phyloP scores from a whole-genome alignment of 441 rosid genomes.

The Euphorbia schlechtendalii region DNA sequence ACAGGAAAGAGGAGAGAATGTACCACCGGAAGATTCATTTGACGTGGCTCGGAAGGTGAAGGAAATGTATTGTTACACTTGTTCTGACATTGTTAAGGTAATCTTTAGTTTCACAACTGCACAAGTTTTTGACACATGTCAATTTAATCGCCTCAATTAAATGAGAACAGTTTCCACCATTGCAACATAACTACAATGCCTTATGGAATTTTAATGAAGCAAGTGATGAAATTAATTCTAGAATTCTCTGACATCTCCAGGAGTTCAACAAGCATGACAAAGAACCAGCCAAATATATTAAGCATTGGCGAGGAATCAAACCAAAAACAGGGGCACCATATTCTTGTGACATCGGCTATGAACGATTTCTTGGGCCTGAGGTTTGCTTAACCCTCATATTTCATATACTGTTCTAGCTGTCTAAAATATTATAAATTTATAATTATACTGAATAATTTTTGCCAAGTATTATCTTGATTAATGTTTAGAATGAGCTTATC shows the following conservation, averaged over 20 bases:
- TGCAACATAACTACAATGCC: neutral
- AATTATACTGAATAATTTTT: constrained; percentile 15
- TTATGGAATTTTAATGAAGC: neutral
- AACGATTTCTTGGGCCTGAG: constrained; percentile 98
- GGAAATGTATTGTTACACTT: constrained; percentile 88
- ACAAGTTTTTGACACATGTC: constrained; percentile 6
- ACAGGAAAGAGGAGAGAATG: constrained; percentile 96
- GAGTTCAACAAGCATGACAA: constrained; percentile 97
- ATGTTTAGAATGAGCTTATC: constrained; percentile 9
- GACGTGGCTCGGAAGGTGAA: constrained; percentile 95
- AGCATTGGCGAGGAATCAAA: constrained; percentile 93
- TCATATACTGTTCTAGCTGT: constrained; percentile 13
- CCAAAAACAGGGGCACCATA: constrained; percentile 98
- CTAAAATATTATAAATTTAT: no score
- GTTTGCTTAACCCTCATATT: constrained; percentile 36
- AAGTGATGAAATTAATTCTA: constrained; percentile 4
- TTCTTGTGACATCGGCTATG: constrained; percentile 93
- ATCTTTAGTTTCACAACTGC: constrained; percentile 8
- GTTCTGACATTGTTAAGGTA: constrained; percentile 96
- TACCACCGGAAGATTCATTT: constrained; percentile 96
- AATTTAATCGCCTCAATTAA: constrained; percentile 6
- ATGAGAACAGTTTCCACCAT: neutral
- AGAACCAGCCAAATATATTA: constrained; percentile 83
- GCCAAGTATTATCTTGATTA: neutral
- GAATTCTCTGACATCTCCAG: constrained; percentile 39